Evolutionary conservation across 2,329 filamentous ascomycete species (phyloP), one percentile per base, ranked within the genome.

Genomic region (Apiospora hydei): DNA sequence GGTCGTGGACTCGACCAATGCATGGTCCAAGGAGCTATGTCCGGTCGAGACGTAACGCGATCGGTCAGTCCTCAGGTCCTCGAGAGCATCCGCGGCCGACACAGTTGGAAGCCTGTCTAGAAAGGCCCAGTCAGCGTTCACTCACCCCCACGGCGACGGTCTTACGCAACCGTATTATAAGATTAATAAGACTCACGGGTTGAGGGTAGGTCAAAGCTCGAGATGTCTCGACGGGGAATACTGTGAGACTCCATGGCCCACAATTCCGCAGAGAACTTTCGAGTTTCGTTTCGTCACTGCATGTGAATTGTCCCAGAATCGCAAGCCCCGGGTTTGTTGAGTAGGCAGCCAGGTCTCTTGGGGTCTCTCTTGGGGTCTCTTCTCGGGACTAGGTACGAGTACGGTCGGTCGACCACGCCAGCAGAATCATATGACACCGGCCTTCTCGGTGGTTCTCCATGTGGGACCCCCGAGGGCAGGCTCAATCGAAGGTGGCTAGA

Each of bases 21-120:
- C 80, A 64, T 78, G 77, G 77, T 93, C 90, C 11, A 93, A 84
- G 7, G 80, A 79, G 30, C 79, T 77, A 7, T 93, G 78, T 3
- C 89, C 86, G 1, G 90, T 92, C 1, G 89, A 83, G 30, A 93
- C 82, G 71, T 84, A 84, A 72, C 85, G 85, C 18, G 84, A 83
- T 24, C 84, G 82, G 71, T 87, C 84, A 67, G 85, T 82, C 67
- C 88, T 84, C 64, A 93, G 83, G 34, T 89, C 86, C 72, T 91
- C 86, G 64, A 95, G 84, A 10, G 91, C 93, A 78, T 94, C 88
- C 1, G 92, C 92, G 43, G 93, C 94, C 24, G 92, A 94, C 68
- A 95, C 87, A 1, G 94, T 94, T 47, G 94, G 92, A 70, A 96
- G 85, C 69, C 93, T 90, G 83, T 95, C 93, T 95, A 76, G 43